These are phyloP conservation scores for Canna indica DNA, from an alignment of 176 grass and related monocot genomes.

Conservation along the genomic window DNA sequence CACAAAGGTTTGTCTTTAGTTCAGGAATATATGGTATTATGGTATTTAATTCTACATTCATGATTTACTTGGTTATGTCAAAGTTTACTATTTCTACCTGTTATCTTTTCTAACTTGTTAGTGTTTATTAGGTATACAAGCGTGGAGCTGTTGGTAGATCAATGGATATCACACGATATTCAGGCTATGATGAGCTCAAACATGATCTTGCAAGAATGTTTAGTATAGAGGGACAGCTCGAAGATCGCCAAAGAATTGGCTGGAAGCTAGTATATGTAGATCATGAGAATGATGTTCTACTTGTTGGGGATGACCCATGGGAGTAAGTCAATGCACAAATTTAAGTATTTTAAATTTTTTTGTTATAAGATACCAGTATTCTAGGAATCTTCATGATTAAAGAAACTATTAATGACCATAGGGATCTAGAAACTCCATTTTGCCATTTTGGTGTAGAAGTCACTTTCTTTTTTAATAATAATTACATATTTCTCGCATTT, in stretches of 20 bases:
- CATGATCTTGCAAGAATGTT: constrained; percentile 63
- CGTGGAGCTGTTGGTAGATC: constrained; percentile 74
- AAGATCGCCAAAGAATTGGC: constrained; percentile 61
- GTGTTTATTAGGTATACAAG: constrained; percentile 55
- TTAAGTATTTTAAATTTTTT: not conserved
- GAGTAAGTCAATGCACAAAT: constrained; percentile 44
- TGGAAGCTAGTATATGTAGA: constrained; percentile 84
- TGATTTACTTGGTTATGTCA: not conserved
- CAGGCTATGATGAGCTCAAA: constrained; percentile 60
- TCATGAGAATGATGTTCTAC: constrained; percentile 77
- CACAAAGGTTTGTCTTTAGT: constrained; percentile 55
- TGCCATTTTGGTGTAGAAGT: not conserved
- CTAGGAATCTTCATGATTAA: not conserved
- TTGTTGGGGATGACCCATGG: constrained; percentile 81
- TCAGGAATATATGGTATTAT: not conserved
- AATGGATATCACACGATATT: constrained; percentile 64
- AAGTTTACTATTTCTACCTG: not conserved
- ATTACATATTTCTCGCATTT: too few species aligned
- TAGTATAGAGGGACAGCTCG: constrained; percentile 68
- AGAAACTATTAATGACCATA: not conserved
- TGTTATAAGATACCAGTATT: too few species aligned
- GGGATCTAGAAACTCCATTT: not conserved
- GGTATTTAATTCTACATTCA: not conserved
- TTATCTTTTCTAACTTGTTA: constrained; percentile 5
- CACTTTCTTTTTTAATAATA: not conserved